Evolutionary conservation across 2,329 filamentous ascomycete species (phyloP).

Genomic region (Ceratocystis papillata): DNA sequence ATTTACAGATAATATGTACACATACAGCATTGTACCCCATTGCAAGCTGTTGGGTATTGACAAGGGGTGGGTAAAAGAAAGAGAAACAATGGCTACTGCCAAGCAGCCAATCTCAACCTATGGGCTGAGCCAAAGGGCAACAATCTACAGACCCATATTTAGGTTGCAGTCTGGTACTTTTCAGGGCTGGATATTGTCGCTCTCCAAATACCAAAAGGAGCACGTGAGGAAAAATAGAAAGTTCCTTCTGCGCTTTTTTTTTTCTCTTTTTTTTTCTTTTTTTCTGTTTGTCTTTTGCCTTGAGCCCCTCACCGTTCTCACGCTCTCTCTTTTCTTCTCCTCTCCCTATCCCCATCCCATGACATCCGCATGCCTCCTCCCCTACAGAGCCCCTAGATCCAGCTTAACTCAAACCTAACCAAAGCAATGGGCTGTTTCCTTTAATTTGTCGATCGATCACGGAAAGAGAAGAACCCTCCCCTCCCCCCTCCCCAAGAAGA

Average conservation of each 20-base stretch:
- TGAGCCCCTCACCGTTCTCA: neutral
- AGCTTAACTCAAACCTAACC: neutral
- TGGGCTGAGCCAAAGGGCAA: neutral
- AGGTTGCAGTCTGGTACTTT: neutral
- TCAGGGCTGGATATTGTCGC: no score
- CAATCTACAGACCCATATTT: neutral
- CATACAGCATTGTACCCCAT: no score
- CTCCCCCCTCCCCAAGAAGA: neutral
- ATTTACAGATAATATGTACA: no score
- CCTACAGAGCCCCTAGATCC: neutral
- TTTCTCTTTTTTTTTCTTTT: neutral
- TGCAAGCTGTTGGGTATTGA: no score
- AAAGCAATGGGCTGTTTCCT: neutral
- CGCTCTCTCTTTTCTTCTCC: neutral
- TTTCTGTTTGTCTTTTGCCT: neutral
- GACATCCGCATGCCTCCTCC: neutral
- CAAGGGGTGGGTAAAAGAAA: no score
- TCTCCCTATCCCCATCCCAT: neutral
- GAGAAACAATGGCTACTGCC: no score
- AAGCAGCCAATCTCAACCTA: neutral
- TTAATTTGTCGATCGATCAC: conserved; percentile 8
- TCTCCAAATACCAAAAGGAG: neutral
- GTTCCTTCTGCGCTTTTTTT: neutral
- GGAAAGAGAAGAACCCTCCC: neutral
- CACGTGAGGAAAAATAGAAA: neutral